Evolutionary conservation across 1,139 yeast species (phyloP), one percentile per base, ranked within the genome.

Genomic region (Saccharomyces hybrid): DNA sequence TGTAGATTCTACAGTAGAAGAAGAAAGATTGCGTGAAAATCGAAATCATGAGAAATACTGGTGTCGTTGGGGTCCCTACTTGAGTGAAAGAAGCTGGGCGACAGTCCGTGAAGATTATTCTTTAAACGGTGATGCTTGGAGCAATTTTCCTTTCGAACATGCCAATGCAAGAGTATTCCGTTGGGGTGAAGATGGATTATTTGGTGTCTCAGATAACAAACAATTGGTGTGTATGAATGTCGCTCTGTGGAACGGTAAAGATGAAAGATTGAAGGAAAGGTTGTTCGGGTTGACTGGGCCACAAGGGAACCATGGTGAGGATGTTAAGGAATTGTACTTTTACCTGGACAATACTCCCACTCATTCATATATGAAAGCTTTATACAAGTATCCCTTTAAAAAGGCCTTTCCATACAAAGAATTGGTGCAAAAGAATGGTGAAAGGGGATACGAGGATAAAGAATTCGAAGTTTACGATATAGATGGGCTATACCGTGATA

Each of bases 121-220:
- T 0, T 75, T 71, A 50, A 78, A 85, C 64, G 98, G 98, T 49
- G 93, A 90, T 63, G 97, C 97, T 2, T 91, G 98, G 98, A 79
- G 84, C 41, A 83, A 85, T 63, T 91, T 91, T 71, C 90, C 96
- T 8, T 90, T 90, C 70, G 96, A 88, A 57, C 91, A 88, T 59
- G 88, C 96, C 3, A 78, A 83, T 60, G 81, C 95, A 28, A 78
- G 98, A 66, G 83, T 88, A 16, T 91, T 88, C 68, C 78, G 98
- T 53, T 91, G 98, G 98, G 96, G 97, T 50, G 98, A 91, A 71
- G 98, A 91, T 69, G 98, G 98, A 3, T 76, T 91, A 63, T 96
- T 95, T 8, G 98, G 98, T 53, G 87, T 89, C 23, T 81, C 88
- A 57, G 98, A 91, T 69, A 83, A 88, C 61, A 91, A 88, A 64